Evolutionary conservation across 2,329 filamentous ascomycete species (phyloP), one percentile per base, ranked within the genome.

Genomic region (Talaromyces sp.): DNA sequence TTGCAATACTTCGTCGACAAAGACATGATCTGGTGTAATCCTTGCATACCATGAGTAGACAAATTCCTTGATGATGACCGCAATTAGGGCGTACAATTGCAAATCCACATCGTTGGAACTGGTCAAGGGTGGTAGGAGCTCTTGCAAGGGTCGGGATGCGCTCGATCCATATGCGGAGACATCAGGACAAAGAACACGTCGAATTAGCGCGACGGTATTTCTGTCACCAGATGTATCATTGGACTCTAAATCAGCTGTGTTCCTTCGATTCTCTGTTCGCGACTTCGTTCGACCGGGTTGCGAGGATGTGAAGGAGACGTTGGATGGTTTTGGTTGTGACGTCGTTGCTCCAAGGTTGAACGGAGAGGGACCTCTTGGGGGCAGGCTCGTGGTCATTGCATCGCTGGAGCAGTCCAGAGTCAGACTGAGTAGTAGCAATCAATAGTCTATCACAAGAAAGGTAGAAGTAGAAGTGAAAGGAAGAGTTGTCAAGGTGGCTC

Each of bases 61-160:
- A 75, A 93, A 97, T 69, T 97, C 93, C 73, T 91, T 89, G 71
- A 97, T 84, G 67, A 98, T 88, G 66, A 98, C 90, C 61, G 95
- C 91, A 67, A 99, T 88, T 66, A 98, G 86, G 33, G 92, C 94
- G 75, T 98, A 99, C 4, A 99, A 85, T 79, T 99, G 91, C 64
- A 96, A 81, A 77, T 99, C 95, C 66, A 98, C 87, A 71, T 96
- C 92, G 76, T 97, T 96, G 60, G 92, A 93, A 81, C 93, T 97
- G 58, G 94, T 98, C 73, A 99, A 83, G 45, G 93, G 93, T 66
- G 94, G 95, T 54, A 99, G 82, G 50, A 97, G 82, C 70, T 93
- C 90, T 66, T 96, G 88, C 70, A 96, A 89, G 58, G 91, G 86
- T 72, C 82, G 82, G 52, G 85, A 85, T 70, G 79, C 89, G 82